A percentile compares a stretch with the other conserved stretches of the same genome.
These are phyloP conservation scores for Bifiguratus adelaidae DNA, from an alignment of 192 early-diverging fungal species.

Conservation along the genomic window DNA sequence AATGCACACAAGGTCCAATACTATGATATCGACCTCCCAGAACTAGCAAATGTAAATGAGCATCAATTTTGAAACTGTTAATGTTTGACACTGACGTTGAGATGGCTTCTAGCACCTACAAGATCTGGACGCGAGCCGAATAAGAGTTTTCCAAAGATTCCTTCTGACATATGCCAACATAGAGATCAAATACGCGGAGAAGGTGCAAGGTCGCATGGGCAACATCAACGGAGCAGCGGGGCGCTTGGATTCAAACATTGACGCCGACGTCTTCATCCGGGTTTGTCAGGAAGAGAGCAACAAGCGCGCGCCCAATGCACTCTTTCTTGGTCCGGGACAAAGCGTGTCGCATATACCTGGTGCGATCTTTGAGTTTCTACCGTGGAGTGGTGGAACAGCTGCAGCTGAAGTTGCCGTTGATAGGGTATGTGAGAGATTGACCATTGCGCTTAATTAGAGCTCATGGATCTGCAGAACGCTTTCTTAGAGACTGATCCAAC, in stretches of 20 bases:
- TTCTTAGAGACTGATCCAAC: no score
- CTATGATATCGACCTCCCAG: constrained; percentile 50
- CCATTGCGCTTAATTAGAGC: no score
- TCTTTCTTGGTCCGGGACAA: no score
- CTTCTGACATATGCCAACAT: constrained; percentile 35
- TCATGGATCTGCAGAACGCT: no score
- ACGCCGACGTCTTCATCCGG: constrained; percentile 40
- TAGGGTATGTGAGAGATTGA: constrained; percentile 11
- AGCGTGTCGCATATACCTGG: no score
- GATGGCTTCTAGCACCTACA: constrained; percentile 39
- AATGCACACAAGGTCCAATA: constrained; percentile 55
- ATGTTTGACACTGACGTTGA: neutral
- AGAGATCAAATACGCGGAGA: neutral
- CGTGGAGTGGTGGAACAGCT: constrained; percentile 20
- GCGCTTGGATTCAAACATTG: constrained; percentile 35
- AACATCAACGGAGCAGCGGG: constrained; percentile 5
- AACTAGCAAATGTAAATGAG: constrained; percentile 35
- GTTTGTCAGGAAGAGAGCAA: no score
- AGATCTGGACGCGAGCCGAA: constrained; percentile 41
- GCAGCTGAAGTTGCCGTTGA: constrained; percentile 9
- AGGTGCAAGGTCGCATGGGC: constrained; percentile 20
- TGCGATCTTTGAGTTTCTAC: constrained; percentile 19
- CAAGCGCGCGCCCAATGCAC: no score
- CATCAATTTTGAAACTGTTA: neutral
- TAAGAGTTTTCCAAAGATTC: constrained; percentile 36